Conservation (phyloP, 2,329 filamentous ascomycete genomes). For the Neurospora sp. region DNA sequence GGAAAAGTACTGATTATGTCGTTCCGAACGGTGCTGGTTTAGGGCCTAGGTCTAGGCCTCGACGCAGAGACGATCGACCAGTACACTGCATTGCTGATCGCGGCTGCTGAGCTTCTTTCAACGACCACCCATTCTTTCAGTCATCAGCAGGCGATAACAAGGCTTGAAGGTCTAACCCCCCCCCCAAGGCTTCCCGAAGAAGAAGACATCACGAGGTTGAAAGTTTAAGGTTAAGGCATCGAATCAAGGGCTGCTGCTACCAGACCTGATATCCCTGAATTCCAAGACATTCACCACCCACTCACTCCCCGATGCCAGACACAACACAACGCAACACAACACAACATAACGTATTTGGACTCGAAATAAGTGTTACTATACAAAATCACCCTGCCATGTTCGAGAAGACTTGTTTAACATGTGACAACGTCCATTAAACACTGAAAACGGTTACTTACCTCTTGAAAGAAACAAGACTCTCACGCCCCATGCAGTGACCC, state of each 20-base stretch:
- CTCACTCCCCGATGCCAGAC: not conserved
- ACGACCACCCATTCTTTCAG: not conserved
- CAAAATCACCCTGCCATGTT: not conserved
- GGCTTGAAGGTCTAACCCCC: not conserved
- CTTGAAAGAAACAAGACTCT: not conserved
- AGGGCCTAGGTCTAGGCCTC: not conserved
- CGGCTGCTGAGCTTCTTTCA: not conserved
- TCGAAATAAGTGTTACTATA: not conserved
- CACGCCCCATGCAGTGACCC: not conserved
- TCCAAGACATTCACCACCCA: not conserved
- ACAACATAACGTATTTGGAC: not conserved
- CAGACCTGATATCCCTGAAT: not conserved
- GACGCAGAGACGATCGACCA: not conserved
- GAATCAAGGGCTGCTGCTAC: not conserved
- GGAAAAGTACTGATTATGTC: too few relatives aligned
- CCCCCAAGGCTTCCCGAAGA: not conserved
- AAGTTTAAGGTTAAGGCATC: not conserved
- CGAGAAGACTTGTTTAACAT: not conserved
- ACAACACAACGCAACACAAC: not conserved
- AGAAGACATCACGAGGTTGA: not conserved
- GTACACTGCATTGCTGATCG: not conserved
- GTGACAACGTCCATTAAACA: not conserved
- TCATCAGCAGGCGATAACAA: not conserved
- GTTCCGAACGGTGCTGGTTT: not conserved
- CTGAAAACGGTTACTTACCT: not conserved